phyloP scores from a whole-genome alignment of 495 filamentous ascomycete genomes.

The Venustampulla echinocandica region DNA sequence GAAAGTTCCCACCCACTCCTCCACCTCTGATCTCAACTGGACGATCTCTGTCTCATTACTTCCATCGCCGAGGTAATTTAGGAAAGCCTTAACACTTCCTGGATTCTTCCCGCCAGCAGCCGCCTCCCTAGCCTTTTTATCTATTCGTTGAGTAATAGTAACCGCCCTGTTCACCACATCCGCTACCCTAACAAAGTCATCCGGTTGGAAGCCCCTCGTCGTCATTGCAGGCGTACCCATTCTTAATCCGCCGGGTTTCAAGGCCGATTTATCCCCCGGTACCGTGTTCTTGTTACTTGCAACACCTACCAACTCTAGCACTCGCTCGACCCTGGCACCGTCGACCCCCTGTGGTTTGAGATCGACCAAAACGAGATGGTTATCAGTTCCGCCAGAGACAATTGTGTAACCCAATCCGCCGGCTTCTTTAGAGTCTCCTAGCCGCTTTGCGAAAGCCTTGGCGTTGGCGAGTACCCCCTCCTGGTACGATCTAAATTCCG shows the following conservation, averaged over 20 bases:
- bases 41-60: constrained; percentile 80
- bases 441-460: constrained; percentile 67
- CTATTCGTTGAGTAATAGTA: constrained; percentile 69
- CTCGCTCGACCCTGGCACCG: constrained; percentile 86
- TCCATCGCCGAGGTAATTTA: constrained; percentile 74
- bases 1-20: constrained; percentile 93
- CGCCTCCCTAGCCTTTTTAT: constrained; percentile 70
- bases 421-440: constrained; percentile 63
- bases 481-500: constrained; percentile 88
- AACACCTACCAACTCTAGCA: constrained; percentile 89
- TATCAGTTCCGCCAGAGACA: constrained; percentile 90
- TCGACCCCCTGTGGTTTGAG: constrained; percentile 86
- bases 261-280: constrained; percentile 85
- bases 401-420: constrained; percentile 80
- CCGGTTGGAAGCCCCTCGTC: constrained; percentile 77
- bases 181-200: constrained; percentile 83
- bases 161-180: constrained; percentile 92
- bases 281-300: constrained; percentile 99
- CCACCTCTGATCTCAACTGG: constrained; percentile 78
- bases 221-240: constrained; percentile 98
- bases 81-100: constrained; percentile 71
- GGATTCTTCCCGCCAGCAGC: constrained; percentile 76
- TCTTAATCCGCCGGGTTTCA: constrained; percentile 84
- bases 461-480: constrained; percentile 79
- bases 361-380: constrained; percentile 93